Evolutionary conservation across 805 yeast species (phyloP).

Genomic region (Saturnispora bothae): DNA sequence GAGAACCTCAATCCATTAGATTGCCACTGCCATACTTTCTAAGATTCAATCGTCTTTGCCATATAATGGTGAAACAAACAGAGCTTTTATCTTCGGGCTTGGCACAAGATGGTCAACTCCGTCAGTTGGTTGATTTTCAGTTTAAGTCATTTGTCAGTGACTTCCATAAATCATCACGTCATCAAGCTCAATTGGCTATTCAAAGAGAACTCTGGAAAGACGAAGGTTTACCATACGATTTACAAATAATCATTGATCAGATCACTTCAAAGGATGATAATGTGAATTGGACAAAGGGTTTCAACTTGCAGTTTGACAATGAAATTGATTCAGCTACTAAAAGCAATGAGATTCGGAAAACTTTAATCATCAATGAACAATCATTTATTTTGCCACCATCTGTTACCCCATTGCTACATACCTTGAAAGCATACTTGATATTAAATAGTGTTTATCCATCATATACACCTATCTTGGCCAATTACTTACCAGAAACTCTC

Average conservation of each 20-base stretch:
- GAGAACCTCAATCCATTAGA: conserved; percentile 59
- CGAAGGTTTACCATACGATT: conserved; percentile 36
- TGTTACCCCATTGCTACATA: conserved; percentile 28
- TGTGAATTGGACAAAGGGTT: conserved; percentile 42
- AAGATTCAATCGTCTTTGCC: conserved; percentile 52
- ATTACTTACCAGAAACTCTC: conserved; percentile 29
- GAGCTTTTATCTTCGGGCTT: conserved; percentile 66
- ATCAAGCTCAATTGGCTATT: conserved; percentile 35
- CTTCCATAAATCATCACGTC: conserved; percentile 42
- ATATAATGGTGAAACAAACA: conserved; percentile 69
- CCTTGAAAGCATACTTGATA: conserved; percentile 43
- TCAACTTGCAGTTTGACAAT: conserved; percentile 18
- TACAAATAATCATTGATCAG: conserved; percentile 42
- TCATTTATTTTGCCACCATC: conserved; percentile 52
- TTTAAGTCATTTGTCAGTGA: conserved; percentile 46
- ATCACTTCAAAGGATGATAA: conserved; percentile 31
- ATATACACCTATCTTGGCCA: conserved; percentile 24
- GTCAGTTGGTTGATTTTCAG: conserved; percentile 59
- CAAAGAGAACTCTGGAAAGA: conserved; percentile 79
- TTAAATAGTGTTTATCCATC: conserved; percentile 46
- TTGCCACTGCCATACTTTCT: conserved; percentile 53
- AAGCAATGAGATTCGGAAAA: conserved; percentile 17
- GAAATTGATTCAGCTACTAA: conserved; percentile 8
- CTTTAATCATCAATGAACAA: conserved; percentile 38
- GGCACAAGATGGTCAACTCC: conserved; percentile 45